phyloP scores from a whole-genome alignment of 371 early-diverging fungal genomes.

The Pancytospora philotis region DNA sequence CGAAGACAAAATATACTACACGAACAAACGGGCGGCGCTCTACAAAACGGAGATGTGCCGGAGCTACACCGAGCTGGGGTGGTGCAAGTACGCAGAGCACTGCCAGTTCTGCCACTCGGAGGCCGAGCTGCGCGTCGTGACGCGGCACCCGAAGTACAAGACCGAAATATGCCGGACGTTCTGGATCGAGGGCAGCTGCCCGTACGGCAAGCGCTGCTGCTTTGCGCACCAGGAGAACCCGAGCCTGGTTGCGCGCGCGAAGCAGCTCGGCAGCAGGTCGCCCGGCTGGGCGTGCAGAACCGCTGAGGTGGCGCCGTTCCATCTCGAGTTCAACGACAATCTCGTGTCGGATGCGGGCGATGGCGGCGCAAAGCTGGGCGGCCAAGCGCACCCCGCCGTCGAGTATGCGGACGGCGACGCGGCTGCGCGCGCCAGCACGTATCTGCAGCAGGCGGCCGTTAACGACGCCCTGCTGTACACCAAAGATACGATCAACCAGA shows the following conservation, averaged over 20 bases:
- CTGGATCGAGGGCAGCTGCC: constrained; percentile 64
- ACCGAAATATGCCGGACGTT: constrained; percentile 69
- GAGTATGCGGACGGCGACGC: no score
- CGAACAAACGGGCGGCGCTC: constrained; percentile 64
- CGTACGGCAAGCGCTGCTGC: constrained; percentile 66
- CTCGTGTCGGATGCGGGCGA: no score
- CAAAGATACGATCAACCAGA: no score
- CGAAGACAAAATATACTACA: constrained; percentile 23
- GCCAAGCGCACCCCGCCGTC: no score
- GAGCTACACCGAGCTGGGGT: constrained; percentile 70
- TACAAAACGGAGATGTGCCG: constrained; percentile 92
- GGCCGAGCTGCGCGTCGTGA: constrained; percentile 68
- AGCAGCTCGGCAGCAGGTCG: constrained; percentile 3
- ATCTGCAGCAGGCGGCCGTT: no score
- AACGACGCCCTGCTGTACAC: no score
- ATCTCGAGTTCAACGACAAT: no score
- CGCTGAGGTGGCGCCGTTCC: no score
- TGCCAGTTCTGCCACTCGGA: constrained; percentile 85
- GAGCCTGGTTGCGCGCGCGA: background rate
- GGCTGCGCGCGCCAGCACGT: no score
- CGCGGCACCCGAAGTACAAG: constrained; percentile 82
- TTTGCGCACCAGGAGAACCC: constrained; percentile 62
- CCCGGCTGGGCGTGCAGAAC: no score
- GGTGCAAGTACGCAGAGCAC: constrained; percentile 77
- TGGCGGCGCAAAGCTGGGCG: no score